Percentiles rank a stretch among this genome's conserved stretches.
Conservation (phyloP, 2,329 filamentous ascomycete species). For the Colletotrichum gloeosporioides region DNA sequence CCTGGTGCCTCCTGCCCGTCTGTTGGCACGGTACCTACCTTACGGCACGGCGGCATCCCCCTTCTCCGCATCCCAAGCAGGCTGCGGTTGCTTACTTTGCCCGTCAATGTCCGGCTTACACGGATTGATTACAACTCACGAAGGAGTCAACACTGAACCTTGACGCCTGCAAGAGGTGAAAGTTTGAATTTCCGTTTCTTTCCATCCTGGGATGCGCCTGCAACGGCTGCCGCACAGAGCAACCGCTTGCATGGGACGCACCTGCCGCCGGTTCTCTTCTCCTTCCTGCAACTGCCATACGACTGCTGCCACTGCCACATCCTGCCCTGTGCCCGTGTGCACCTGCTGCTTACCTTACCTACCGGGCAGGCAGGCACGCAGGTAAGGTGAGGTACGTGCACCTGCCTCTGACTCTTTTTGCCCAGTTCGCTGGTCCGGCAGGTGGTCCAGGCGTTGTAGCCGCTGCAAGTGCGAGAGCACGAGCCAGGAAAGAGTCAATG, state of each 20-base stretch:
- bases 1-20: not conserved
- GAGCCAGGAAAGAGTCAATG: not conserved
- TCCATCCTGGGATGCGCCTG: not conserved
- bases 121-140: not conserved
- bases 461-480: not conserved
- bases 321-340: not conserved
- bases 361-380: not conserved
- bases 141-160: not conserved
- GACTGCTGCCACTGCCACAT: not conserved
- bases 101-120: not conserved
- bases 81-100: not conserved
- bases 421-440: not conserved
- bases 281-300: not conserved
- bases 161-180: not conserved
- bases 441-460: not conserved
- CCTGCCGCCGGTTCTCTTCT: slow-evolving; percentile 5
- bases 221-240: slow-evolving; percentile 5
- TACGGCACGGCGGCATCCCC: not conserved
- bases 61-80: not conserved
- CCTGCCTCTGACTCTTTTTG: not conserved
- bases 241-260: slow-evolving; percentile 8
- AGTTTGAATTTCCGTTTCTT: not conserved
- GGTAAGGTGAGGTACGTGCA: not conserved
- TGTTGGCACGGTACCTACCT: not conserved
- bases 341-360: not conserved